Base-by-base conservation (phyloP, 2,329 filamentous ascomycete species). In the Fusarium virguliforme region DNA sequence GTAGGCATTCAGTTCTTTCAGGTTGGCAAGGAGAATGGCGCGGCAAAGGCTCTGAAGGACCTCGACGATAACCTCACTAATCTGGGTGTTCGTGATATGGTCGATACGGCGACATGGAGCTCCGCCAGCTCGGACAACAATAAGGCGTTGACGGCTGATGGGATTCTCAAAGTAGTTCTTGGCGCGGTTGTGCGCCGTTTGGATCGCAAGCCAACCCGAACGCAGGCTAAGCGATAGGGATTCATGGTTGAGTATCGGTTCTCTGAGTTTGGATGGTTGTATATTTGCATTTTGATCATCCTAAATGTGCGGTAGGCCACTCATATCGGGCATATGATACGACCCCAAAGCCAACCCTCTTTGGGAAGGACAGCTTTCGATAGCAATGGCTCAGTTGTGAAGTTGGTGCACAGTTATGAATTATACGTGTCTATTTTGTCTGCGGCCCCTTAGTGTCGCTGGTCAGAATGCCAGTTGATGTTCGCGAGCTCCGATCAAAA, bases 1-100 rank as follows among this genome's bases (percentile, higher is more conserved):
- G 85, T 98, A 8, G 95, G 95, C 34, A 89, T 98, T 62, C 95
- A 98, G 80, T 98, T 98, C 84, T 97, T 98, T 85, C 95, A 98
- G 82, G 92, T 98, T 50, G 95, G 95, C 62, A 86, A 88, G 54
- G 93, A 97, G 73, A 78, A 82, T 1, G 83, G 81, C 1, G 95
- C 95, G 0, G 85, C 86, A 2, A 81, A 85, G 72, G 89, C 91
- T 60, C 84, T 98, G 43, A 83, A 87, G 73, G 85, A 90, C 53
- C 85, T 98, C 8, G 95, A 98, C 77, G 93, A 98, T 78, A 84
- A 87, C 43, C 76, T 88, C 18, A 83, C 85, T 35, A 82, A 86
- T 34, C 83, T 86, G 34, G 84, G 86, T 13, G 79, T 95, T 15
- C 85, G 95, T 22, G 95, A 98, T 81, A 98, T 98, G 76, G 94